Conservation (phyloP, 2,329 filamentous ascomycete species). For the Talaromyces verruculosus region DNA sequence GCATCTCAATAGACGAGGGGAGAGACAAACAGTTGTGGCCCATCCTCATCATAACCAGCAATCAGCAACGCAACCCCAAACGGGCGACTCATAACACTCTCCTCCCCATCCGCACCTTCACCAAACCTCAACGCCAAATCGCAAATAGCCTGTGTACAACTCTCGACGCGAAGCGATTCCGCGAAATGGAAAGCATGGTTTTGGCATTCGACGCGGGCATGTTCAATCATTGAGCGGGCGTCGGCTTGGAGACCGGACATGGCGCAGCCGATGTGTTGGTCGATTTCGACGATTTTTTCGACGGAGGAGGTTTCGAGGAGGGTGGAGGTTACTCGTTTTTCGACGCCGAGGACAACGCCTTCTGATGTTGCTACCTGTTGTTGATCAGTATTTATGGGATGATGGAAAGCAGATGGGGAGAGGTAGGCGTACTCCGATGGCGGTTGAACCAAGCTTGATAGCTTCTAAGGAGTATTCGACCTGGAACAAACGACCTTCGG, state of each 20-base stretch:
- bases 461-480: conserved; percentile 99
- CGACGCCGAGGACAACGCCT: conserved; percentile 93
- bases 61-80: conserved; percentile 97
- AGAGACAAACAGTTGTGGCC: conserved; percentile 72
- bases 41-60: conserved; percentile 95
- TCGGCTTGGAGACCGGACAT: conserved; percentile 98
- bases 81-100: conserved; percentile 96
- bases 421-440: conserved; percentile 71
- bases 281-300: conserved; percentile 99
- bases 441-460: conserved; percentile 98
- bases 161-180: conserved; percentile 91
- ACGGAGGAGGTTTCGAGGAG: conserved; percentile 96
- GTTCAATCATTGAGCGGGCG: conserved; percentile 95
- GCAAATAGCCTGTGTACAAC: conserved; percentile 97
- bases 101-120: conserved; percentile 94
- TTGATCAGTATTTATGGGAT: not conserved
- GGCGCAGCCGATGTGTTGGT: conserved; percentile 96
- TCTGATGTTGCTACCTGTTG: conserved; percentile 78
- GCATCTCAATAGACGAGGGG: too few relatives aligned
- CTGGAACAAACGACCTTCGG: conserved; percentile 98
- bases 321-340: conserved; percentile 97
- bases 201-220: conserved; percentile 95
- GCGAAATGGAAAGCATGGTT: conserved; percentile 98
- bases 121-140: conserved; percentile 94
- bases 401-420: not conserved